Conservation (phyloP, 2,329 filamentous ascomycete genomes). For the Fusarium annulatum region DNA sequence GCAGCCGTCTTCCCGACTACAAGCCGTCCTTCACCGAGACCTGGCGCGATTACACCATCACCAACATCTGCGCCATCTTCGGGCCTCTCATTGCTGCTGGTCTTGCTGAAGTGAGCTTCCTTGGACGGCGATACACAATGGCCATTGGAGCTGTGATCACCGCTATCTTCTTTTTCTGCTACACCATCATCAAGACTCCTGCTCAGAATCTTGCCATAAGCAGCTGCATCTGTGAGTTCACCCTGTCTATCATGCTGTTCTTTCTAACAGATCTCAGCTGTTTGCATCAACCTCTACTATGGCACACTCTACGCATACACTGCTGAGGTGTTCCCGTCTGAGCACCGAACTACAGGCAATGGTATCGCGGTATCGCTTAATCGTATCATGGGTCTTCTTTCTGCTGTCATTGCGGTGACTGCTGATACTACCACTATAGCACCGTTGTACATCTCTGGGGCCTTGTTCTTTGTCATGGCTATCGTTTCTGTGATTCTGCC, state of each 20-base stretch:
- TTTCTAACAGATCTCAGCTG: conserved; percentile 50
- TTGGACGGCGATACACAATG: neutral
- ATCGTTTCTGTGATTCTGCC: conserved; percentile 67
- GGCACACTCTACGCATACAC: conserved; percentile 74
- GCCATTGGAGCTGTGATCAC: neutral
- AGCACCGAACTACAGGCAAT: conserved; percentile 69
- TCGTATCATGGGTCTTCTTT: conserved; percentile 23
- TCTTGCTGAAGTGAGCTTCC: neutral
- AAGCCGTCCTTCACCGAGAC: neutral
- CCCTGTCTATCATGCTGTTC: rapidly evolving
- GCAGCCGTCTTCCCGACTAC: neutral
- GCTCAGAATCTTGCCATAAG: neutral
- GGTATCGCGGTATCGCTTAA: conserved; percentile 54
- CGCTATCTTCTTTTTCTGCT: neutral
- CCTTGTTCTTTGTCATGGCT: conserved; percentile 71
- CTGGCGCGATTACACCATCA: neutral
- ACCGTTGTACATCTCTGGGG: conserved; percentile 74
- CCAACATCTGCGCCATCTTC: neutral
- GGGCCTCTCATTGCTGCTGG: neutral
- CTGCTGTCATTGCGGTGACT: conserved; percentile 52
- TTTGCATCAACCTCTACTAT: conserved; percentile 78
- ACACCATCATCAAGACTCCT: neutral
- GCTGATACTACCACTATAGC: conserved; percentile 69
- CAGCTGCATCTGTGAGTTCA: neutral
- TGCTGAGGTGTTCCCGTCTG: conserved; percentile 71